These are phyloP conservation scores for Asclepias syriaca DNA, from an alignment of 257 asterid genomes.

Conservation along the genomic window DNA sequence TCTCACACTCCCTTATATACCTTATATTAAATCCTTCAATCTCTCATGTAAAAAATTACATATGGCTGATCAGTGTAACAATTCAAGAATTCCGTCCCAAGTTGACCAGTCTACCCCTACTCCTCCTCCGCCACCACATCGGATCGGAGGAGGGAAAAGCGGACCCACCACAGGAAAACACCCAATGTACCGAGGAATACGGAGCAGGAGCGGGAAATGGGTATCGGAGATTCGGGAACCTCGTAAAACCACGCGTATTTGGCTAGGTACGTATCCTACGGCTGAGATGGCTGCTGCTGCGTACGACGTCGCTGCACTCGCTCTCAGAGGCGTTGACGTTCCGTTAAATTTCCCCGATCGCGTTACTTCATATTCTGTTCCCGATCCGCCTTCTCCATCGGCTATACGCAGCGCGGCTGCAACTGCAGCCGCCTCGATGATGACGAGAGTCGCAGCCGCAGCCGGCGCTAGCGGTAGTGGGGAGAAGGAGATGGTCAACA, in stretches of 20 bases:
- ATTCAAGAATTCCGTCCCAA: constrained; percentile 18
- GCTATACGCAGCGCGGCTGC: constrained; percentile 50
- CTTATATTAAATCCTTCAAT: not conserved
- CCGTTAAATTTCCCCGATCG: constrained; percentile 41
- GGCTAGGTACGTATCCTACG: constrained; percentile 44
- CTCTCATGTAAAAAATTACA: not conserved
- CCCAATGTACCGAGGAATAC: constrained; percentile 40
- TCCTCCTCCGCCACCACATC: constrained; percentile 10
- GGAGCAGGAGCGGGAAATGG: constrained; percentile 55
- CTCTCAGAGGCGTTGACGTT: constrained; percentile 31
- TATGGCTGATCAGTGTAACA: constrained; percentile 29
- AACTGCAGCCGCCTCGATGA: constrained; percentile 38
- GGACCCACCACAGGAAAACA: constrained; percentile 28
- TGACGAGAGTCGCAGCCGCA: constrained; percentile 23
- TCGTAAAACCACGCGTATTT: constrained; percentile 38
- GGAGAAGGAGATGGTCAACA: constrained; percentile 5
- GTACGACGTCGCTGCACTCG: constrained; percentile 42
- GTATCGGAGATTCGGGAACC: constrained; percentile 50
- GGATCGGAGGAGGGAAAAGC: constrained; percentile 12
- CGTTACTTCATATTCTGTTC: constrained; percentile 29
- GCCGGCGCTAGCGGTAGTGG: not conserved
- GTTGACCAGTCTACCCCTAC: constrained; percentile 12
- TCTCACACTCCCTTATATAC: constrained; percentile 20
- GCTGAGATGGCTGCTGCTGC: constrained; percentile 54
- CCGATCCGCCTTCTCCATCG: constrained; percentile 34